Base-by-base conservation (phyloP, 345 rosid species). In the Arabis alpina region DNA sequence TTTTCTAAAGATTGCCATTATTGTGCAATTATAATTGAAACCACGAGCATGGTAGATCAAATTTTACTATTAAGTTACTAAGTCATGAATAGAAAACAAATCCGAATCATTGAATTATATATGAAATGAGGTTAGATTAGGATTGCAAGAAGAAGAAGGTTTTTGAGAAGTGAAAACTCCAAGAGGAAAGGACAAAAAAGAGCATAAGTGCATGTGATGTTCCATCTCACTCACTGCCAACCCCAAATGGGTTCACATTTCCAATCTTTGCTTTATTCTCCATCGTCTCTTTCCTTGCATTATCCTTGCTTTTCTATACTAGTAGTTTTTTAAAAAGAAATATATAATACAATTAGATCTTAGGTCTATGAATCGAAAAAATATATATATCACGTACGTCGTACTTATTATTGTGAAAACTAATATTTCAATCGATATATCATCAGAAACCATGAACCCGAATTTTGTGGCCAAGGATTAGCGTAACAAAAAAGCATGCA, bases 101-200 rank as follows among this genome's bases (percentile, higher is more conserved):
- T 15, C 15, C 66, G 5, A 52, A 58, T 54, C 67, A 59, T 43
- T 60, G 54, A 58, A 57, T 41, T 53, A 54, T 57, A 66, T 51
- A 66, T 23, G 68, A 43, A 41, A 53, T 57, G 11, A 14, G 32
- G 11, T 44, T 44, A 44, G 34, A 40, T 9, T 63, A 24, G 42
- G 47, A 36, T 55, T 13, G 49, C 24, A 48, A 73, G 66, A 64
- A 36, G 34, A 61, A 61, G 56, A 61, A 66, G 67, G 25, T 8
- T 59, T 42, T 23, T 11, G 64, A 61, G 69, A 82, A 74, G 72
- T 80, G 86, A 86, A 87, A 83, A 77, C 71, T 80, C 89, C 90
- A 89, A 81, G 86, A 71, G 83, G 83, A 79, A 86, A 75, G 68
- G 90, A 87, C 89, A 90, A 78, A 82, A 83, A 37, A 75, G 64